Conservation (phyloP, 1,284 basidiomycete genomes). For the Xerocomus nothofagi region DNA sequence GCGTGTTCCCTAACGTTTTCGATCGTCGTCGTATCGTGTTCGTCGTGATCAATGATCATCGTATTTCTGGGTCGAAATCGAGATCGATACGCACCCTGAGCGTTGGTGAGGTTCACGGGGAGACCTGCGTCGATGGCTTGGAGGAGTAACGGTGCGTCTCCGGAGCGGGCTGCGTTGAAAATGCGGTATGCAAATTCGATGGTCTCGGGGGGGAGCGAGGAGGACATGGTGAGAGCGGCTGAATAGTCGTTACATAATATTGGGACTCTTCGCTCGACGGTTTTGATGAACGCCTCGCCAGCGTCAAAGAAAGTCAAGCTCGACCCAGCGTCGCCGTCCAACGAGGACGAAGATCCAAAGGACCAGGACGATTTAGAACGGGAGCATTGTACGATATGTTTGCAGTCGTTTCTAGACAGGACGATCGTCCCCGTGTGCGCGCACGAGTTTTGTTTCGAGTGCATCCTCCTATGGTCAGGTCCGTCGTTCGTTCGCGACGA, state of each 20-base stretch:
- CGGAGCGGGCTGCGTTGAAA: slow-evolving; percentile 74
- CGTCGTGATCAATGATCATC: no score
- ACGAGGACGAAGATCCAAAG: not conserved
- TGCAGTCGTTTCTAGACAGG: slow-evolving; percentile 73
- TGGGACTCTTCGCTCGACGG: no score
- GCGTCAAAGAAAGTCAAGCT: slow-evolving; percentile 35
- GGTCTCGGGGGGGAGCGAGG: slow-evolving; percentile 45
- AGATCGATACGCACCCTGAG: slow-evolving; percentile 54
- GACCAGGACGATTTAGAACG: slow-evolving; percentile 1
- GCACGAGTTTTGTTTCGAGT: slow-evolving; percentile 90
- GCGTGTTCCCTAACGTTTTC: slow-evolving; percentile 58
- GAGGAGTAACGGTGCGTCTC: slow-evolving; percentile 51
- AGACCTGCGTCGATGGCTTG: slow-evolving; percentile 72
- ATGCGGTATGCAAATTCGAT: slow-evolving; percentile 72
- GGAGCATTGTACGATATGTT: slow-evolving; percentile 69
- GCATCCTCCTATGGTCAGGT: slow-evolving; percentile 83
- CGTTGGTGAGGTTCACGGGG: slow-evolving; percentile 77
- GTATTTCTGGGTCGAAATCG: no score
- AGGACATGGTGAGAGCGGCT: no score
- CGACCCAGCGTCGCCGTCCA: slow-evolving; percentile 17
- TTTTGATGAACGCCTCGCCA: slow-evolving; percentile 14
- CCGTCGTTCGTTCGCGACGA: slow-evolving; percentile 14
- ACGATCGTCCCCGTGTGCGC: slow-evolving; percentile 79
- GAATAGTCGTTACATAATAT: no score
- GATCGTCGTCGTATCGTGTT: not conserved